Conservation (phyloP, 495 filamentous ascomycete genomes). For the Choiromyces venosus region DNA sequence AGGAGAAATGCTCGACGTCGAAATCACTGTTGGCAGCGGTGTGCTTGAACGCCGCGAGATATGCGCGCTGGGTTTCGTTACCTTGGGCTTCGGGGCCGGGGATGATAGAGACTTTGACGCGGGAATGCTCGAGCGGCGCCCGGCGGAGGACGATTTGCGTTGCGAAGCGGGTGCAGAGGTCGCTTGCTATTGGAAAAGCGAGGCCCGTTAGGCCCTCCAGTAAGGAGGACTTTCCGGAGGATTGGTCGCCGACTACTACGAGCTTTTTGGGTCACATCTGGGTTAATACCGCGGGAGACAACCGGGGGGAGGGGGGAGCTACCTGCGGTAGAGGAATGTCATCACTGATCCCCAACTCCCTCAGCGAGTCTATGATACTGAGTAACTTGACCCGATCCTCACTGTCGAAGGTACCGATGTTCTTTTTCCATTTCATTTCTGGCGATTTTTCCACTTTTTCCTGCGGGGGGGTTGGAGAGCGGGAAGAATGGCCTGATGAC, state of each 20-base stretch:
- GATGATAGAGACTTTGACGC: constrained; percentile 45
- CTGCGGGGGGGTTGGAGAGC: background rate
- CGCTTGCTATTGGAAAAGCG: constrained; percentile 42
- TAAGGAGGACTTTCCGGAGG: constrained; percentile 44
- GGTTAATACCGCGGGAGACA: background rate
- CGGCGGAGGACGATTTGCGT: constrained; percentile 49
- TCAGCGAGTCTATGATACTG: constrained; percentile 44
- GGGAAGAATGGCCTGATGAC: background rate
- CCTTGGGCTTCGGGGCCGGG: constrained; percentile 35
- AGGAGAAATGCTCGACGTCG: constrained; percentile 42
- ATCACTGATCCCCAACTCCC: constrained; percentile 44
- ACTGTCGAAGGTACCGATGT: constrained; percentile 23
- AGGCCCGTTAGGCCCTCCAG: constrained; percentile 45
- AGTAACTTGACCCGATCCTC: constrained; percentile 35
- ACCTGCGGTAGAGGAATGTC: constrained; percentile 47
- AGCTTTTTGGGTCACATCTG: constrained; percentile 27
- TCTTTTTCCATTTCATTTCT: constrained; percentile 14
- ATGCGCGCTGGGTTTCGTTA: constrained; percentile 22
- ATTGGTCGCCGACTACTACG: constrained; percentile 48
- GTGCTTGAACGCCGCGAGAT: constrained; percentile 38
- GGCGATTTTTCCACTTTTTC: background rate
- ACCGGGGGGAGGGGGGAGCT: background rate
- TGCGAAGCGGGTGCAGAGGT: constrained; percentile 48
- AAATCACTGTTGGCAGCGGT: constrained; percentile 35
- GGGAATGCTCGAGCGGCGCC: constrained; percentile 31